phyloP scores from a whole-genome alignment of 2,329 filamentous ascomycete species.

The Neofusicoccum sp. region DNA sequence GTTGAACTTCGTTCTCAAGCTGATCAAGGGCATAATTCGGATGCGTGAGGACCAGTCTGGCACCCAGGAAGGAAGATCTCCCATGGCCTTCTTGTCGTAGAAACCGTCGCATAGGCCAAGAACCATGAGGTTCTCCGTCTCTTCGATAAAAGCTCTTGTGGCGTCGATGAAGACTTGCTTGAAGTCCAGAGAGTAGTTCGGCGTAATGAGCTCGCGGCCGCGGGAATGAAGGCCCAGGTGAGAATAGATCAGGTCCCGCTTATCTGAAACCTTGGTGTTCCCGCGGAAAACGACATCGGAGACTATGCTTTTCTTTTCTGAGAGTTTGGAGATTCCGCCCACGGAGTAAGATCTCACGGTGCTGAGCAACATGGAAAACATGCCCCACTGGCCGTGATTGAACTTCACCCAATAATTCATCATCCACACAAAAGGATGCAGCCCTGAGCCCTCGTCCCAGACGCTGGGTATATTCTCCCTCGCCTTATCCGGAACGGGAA shows the following conservation, averaged over 20 bases:
- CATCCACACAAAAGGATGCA: neutral
- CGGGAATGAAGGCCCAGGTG: neutral
- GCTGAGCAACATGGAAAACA: neutral
- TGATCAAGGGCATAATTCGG: no score
- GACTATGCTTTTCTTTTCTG: neutral
- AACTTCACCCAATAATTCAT: neutral
- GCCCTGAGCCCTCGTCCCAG: neutral
- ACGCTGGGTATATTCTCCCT: neutral
- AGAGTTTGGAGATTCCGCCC: neutral
- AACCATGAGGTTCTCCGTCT: neutral
- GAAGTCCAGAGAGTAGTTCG: neutral
- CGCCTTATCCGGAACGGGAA: neutral
- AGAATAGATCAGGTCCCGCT: neutral
- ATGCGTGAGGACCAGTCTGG: no score
- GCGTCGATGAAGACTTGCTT: neutral
- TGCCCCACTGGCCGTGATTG: neutral
- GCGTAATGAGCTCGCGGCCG: neutral
- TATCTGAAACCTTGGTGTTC: neutral
- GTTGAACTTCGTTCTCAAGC: no score
- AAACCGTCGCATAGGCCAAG: no score
- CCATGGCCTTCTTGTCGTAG: no score
- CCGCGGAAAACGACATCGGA: neutral
- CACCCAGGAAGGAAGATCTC: no score
- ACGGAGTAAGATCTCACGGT: neutral
- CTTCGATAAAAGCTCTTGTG: neutral